Base-by-base conservation (phyloP, 2,329 filamentous ascomycete genomes). In the Dichotomopilus funicola region DNA sequence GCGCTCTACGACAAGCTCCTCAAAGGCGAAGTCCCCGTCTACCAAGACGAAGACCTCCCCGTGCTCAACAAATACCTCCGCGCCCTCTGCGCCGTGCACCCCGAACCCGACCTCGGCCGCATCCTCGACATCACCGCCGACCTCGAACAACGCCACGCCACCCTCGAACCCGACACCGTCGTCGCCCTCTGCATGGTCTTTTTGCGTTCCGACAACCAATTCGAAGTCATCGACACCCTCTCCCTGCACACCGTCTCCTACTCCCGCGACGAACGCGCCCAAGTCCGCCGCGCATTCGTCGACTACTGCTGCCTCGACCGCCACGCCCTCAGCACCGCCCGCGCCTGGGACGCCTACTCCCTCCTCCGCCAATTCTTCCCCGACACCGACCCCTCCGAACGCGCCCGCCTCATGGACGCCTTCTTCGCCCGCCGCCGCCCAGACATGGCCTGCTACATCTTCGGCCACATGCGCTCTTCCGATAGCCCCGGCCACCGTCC, bases 401-500 rank as follows among this genome's bases (percentile, higher is more conserved):
- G 92, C 8, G 83, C 85, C 11, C 71, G 77, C 33, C 76, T 96
- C 45, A 95, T 99, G 88, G 79, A 85, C 27, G 77, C 80, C 27
- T 96, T 97, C 72, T 95, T 95, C 67, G 73, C 78, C 6, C 85
- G 90, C 41, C 78, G 81, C 34, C 83, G 91, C 9, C 79, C 89
- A 10, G 91, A 97, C 65, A 91, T 96, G 80, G 91, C 89, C 2
- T 84, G 83, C 47, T 79, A 91, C 59, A 84, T 95, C 37, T 96
- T 99, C 70, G 88, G 88, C 11, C 89, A 96, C 68, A 97, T 97
- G 91, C 87, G 91, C n/a, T 80, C 87, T 50, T 86, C 91, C 61
- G 77, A 79, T 31, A 81, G 85, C 55, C 73, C 73, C 2, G 72
- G 75, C 1, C 80, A 82, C 27, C 82, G 87, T 0, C 90, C 94